phyloP scores from a whole-genome alignment of 495 filamentous ascomycete species.

The Massariosphaeria phaeospora region DNA sequence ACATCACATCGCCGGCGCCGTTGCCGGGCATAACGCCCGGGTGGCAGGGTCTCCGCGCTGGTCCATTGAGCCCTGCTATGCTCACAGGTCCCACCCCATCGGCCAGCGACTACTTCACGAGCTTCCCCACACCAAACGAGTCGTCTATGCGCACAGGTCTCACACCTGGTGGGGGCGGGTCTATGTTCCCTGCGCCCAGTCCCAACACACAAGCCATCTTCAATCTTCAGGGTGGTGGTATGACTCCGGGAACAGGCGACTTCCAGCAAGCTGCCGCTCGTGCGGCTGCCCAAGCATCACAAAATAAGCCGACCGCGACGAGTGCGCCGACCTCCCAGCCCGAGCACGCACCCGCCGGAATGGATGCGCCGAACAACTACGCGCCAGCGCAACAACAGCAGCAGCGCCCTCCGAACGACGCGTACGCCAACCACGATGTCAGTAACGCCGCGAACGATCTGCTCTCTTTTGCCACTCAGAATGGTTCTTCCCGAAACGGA shows the following conservation, averaged over 20 bases:
- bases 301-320: slow-evolving; percentile 41
- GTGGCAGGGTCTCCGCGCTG: slow-evolving; percentile 89
- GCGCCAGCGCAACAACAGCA: slow-evolving; percentile 39
- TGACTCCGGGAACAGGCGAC: slow-evolving; percentile 85
- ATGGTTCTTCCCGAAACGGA: slow-evolving; percentile 49
- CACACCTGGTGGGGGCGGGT: slow-evolving; percentile 91
- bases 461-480: slow-evolving; percentile 80
- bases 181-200: slow-evolving; percentile 92
- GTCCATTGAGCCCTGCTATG: slow-evolving; percentile 96
- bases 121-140: slow-evolving; percentile 96
- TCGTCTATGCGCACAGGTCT: slow-evolving; percentile 86
- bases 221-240: slow-evolving; percentile 70
- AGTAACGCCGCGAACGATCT: slow-evolving; percentile 95
- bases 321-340: slow-evolving; percentile 50
- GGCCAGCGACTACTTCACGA: slow-evolving; percentile 62
- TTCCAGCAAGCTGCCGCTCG: slow-evolving; percentile 89
- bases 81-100: slow-evolving; percentile 75
- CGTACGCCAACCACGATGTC: slow-evolving; percentile 78
- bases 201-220: slow-evolving; percentile 80
- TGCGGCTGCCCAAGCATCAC: slow-evolving; percentile 54
- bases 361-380: slow-evolving; percentile 42
- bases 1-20: slow-evolving; percentile 84
- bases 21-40: slow-evolving; percentile 60
- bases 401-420: slow-evolving; percentile 46
- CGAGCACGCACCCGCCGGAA: slow-evolving; percentile 36